Evolutionary conservation across 75 land plant species (phyloP), one percentile per base, ranked within the genome.

Genomic region (Picea glauca): DNA sequence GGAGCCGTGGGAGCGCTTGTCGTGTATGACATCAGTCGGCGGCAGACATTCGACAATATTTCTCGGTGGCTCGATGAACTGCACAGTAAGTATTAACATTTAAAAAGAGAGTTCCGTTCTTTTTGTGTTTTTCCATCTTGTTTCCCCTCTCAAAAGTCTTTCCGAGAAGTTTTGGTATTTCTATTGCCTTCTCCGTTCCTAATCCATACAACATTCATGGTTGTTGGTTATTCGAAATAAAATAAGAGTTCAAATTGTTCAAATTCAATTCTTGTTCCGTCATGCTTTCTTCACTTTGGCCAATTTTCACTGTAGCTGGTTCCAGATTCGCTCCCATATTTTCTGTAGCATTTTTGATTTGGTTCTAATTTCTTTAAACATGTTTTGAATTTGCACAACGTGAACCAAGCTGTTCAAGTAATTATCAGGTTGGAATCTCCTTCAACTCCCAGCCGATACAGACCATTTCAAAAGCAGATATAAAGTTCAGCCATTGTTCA

Each of bases 11-110:
- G 95, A 46, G 93, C 93, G 32, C 89, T 93, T 40, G 63, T 93
- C n/a, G 95, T 91, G n/a, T 93, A 93, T 77, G 95, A 93, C 73
- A 89, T 91, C 79, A 93, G 88, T 65, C 83, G 89, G 46, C 88
- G 85, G 1, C 88, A 84, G 78, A 93, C 95, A 6, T 93, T 93
- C 84, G 93, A 91, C n/a, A 87, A 87, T 77, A 84, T 93, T 57
- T 88, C 90, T 59, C 84, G 91, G 77, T 93, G 95, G 95, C 88
- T 93, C 35, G 93, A 93, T 79, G 95, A 93, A 78, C 88, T 92
- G 26, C 91, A 90, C 61, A 84, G 93, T 92, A 84, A 84, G 90
- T 79, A 54, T 32, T 33, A 17, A 32, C 4, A 65, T 32, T 1
- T 31, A 65, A 1, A 66, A 15, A 8, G 43, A 13, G 4, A 33